These are phyloP conservation scores for Rutstroemia sydowiana DNA, from an alignment of 2,329 filamentous ascomycete genomes.

Conservation along the genomic window DNA sequence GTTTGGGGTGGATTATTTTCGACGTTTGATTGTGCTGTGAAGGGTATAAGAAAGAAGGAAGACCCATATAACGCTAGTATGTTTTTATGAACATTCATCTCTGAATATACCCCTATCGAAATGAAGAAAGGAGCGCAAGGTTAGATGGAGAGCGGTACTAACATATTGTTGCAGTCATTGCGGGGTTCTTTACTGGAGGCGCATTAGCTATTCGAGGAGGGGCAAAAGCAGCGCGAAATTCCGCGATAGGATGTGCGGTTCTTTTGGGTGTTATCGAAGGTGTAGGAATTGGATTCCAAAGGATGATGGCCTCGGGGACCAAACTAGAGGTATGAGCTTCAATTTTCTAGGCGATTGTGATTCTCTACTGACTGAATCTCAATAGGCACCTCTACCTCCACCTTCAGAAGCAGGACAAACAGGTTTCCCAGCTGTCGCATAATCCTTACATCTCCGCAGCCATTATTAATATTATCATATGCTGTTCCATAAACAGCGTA, in stretches of 20 bases:
- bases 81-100: constrained; percentile 14
- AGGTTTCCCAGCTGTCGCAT: constrained; percentile 28
- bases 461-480: constrained; percentile 5
- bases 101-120: neutral
- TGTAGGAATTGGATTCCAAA: constrained; percentile 90
- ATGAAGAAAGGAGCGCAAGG: neutral
- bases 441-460: constrained; percentile 4
- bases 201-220: constrained; percentile 87
- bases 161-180: constrained; percentile 53
- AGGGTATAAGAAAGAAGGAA: constrained; percentile 91
- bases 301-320: constrained; percentile 87
- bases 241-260: constrained; percentile 91
- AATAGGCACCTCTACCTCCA: constrained; percentile 23
- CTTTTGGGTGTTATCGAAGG: constrained; percentile 94
- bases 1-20: constrained; percentile 96
- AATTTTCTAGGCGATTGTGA: neutral
- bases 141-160: neutral
- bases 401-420: constrained; percentile 26
- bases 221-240: constrained; percentile 85
- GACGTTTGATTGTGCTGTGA: constrained; percentile 94
- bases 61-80: constrained; percentile 89
- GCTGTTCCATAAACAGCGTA: constrained; percentile 13
- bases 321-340: constrained; percentile 59
- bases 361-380: constrained; percentile 5
- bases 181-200: constrained; percentile 93